A percentile compares a stretch with the other conserved stretches of the same genome.
Conservation (phyloP, 1,284 basidiomycete species). For the Thecaphora thlaspeos region DNA sequence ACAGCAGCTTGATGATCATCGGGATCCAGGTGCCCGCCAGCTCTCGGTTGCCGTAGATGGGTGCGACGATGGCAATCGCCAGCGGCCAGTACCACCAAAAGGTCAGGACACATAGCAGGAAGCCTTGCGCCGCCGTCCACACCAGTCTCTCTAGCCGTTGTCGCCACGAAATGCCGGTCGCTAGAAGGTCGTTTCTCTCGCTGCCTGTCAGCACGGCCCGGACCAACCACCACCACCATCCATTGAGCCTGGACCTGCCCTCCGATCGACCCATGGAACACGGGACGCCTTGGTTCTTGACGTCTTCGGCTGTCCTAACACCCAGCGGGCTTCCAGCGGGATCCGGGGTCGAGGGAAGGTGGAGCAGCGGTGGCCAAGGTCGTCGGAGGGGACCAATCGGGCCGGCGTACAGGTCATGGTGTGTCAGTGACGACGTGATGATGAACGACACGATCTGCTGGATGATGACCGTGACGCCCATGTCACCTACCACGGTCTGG, state of each 20-base stretch:
- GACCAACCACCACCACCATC: slow-evolving; percentile 44
- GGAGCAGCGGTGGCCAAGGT: slow-evolving; percentile 52
- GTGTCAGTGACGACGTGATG: slow-evolving; percentile 45
- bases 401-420: slow-evolving; percentile 43
- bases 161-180: slow-evolving; percentile 31
- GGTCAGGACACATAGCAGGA: slow-evolving; percentile 36
- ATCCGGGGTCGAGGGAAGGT: slow-evolving; percentile 35
- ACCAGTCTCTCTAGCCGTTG: slow-evolving; percentile 43
- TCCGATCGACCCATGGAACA: slow-evolving; percentile 39
- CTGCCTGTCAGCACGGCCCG: slow-evolving; percentile 38
- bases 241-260: slow-evolving; percentile 12
- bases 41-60: slow-evolving; percentile 50
- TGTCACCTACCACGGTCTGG: slow-evolving; percentile 51
- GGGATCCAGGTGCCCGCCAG: slow-evolving; percentile 55
- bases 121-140: slow-evolving; percentile 50
- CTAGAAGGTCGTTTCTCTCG: slow-evolving; percentile 46
- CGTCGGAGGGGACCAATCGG: slow-evolving; percentile 30
- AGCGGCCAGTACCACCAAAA: slow-evolving; percentile 56
- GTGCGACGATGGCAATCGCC: slow-evolving; percentile 50
- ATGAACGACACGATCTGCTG: slow-evolving; percentile 51
- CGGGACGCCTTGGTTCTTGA: slow-evolving; percentile 12
- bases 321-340: slow-evolving; percentile 40
- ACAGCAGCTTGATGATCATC: slow-evolving; percentile 56
- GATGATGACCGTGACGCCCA: slow-evolving; percentile 54
- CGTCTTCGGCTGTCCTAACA: slow-evolving; percentile 21